Evolutionary conservation across 768 basidiomycete genomes (phyloP).

Genomic region (Leccinum uliginosum): DNA sequence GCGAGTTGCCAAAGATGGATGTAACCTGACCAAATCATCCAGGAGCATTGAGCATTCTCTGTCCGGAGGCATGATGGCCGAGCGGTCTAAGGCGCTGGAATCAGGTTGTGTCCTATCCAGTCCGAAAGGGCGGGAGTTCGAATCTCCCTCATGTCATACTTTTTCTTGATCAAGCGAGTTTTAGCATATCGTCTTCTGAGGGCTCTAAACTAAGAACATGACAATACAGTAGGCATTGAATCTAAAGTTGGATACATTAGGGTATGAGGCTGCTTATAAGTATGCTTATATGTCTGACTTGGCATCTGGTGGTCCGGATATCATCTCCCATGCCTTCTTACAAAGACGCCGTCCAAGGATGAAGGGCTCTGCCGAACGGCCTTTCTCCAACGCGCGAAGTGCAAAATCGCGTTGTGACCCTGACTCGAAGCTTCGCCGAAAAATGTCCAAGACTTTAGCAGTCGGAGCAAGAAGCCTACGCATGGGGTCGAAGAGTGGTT

Average conservation of each 20-base stretch:
- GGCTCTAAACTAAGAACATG: background rate
- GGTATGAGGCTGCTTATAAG: slow-evolving; percentile 23
- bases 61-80: slow-evolving; percentile 41
- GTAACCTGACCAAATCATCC: background rate
- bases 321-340: slow-evolving; percentile 38
- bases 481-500: slow-evolving; percentile 50
- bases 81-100: slow-evolving; percentile 60
- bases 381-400: slow-evolving; percentile 57
- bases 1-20: slow-evolving; percentile 13
- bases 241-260: slow-evolving; percentile 11
- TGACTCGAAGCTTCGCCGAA: slow-evolving; percentile 49
- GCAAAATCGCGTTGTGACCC: slow-evolving; percentile 60
- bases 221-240: background rate
- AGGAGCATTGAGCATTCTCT: background rate
- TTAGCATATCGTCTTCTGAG: background rate
- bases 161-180: slow-evolving; percentile 6
- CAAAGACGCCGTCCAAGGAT: slow-evolving; percentile 37
- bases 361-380: slow-evolving; percentile 57
- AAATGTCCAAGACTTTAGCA: slow-evolving; percentile 43
- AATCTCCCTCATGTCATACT: slow-evolving; percentile 31
- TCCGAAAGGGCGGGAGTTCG: slow-evolving; percentile 35
- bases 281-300: slow-evolving; percentile 24
- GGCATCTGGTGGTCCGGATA: slow-evolving; percentile 28
- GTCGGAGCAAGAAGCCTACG: slow-evolving; percentile 56
- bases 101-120: slow-evolving; percentile 33